Base-by-base conservation (phyloP, 78 protist genomes). In the Dictyostelium brefeldianum region DNA sequence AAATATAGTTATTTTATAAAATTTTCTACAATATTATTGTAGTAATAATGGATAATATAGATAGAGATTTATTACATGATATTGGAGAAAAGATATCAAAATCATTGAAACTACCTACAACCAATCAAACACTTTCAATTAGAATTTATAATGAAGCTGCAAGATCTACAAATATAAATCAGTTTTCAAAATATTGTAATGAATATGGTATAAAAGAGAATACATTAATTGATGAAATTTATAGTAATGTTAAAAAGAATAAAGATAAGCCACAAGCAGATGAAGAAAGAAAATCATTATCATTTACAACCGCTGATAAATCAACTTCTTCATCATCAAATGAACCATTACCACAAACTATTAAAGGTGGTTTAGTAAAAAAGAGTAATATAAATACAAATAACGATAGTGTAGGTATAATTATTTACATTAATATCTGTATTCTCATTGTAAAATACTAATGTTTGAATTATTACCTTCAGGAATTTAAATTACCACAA, bases 161-260 rank as follows among this genome's bases (percentile, higher is more conserved):
- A 17, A 18, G 22, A 59, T 85, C 92, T 22, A 74, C 54, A 18
- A 22, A 31, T 48, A 4, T 74, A 43, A 77, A 85, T 15, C 46
- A 25, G 47, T 85, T 85, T 59, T 57, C 17, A 17, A 70, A 85
- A 18, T 80, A 43, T 29, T 85, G 92, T 47, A 53, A 20, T 10
- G 62, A 85, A 56, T 85, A 85, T 85, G 77, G 83, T 51, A 25
- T 85, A 47, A 85, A 71, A 59, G 83, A 85, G 43, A 64, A 56
- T 59, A 27, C 3, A 27, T 18, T 85, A 31, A 74, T 75, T 22
- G 51, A 50, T 8, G 74, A 74, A 8, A 74, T 85, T 22, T 85
- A 74, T 75, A 62, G 75, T 47, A 85, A 75, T 18, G 82, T 74
- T 29, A 25, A 54, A n/a, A 47, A 2, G 43, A 18, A 54, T 4